Conservation (phyloP, 2,329 filamentous ascomycete genomes). For the Byssoonygena ceratinophila region DNA sequence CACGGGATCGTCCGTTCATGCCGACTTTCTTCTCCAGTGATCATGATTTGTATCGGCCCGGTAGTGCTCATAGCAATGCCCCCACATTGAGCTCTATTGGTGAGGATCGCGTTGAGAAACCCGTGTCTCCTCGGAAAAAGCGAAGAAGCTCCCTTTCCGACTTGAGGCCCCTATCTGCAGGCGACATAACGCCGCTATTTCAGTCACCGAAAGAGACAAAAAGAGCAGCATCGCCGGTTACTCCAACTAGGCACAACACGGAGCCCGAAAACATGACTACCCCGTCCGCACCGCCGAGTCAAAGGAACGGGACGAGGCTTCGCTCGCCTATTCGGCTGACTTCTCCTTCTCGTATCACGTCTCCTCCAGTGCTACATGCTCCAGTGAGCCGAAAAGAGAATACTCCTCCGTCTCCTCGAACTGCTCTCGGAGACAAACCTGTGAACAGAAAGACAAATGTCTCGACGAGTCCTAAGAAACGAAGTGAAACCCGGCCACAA, state of each 20-base stretch:
- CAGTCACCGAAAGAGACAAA: conserved; percentile 26
- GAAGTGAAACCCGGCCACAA: conserved; percentile 29
- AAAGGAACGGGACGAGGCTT: conserved; percentile 3
- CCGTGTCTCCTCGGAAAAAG: conserved; percentile 55
- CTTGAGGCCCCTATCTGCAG: conserved; percentile 57
- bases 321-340: conserved; percentile 11
- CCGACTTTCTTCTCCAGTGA: conserved; percentile 42
- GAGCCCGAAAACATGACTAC: conserved; percentile 7
- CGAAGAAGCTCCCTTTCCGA: conserved; percentile 86
- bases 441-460: conserved; percentile 27
- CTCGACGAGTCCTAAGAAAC: conserved; percentile 33
- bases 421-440: conserved; percentile 25
- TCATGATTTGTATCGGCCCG: conserved; percentile 35
- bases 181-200: conserved; percentile 38
- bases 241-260: conserved; percentile 13
- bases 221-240: conserved; percentile 31
- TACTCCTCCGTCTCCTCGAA: conserved; percentile 29
- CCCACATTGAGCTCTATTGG: conserved; percentile 43
- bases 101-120: conserved; percentile 40
- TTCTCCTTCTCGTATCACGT: conserved; percentile 25
- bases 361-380: conserved; percentile 18
- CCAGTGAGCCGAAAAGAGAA: conserved; percentile 29
- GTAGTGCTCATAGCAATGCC: conserved; percentile 40
- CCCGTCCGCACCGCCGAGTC: conserved; percentile 10
- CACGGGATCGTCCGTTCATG: conserved; percentile 45